Conservation (phyloP, 2,329 filamentous ascomycete species). For the Fusarium setosum region DNA sequence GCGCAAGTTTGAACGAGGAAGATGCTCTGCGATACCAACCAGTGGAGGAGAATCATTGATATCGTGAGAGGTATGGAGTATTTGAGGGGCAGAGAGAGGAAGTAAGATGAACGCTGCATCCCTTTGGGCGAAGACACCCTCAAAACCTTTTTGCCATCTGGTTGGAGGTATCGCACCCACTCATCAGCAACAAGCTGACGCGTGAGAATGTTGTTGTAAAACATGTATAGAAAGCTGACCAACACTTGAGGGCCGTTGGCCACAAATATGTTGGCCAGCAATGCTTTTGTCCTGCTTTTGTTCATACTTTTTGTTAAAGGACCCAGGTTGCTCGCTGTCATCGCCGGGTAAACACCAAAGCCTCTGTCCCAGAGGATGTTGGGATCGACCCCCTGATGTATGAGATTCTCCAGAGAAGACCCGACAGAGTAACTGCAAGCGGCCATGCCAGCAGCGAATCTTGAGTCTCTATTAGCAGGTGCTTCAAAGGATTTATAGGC, state of each 20-base stretch:
- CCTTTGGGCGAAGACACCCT: not conserved
- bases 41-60: not conserved
- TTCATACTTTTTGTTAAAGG: too few relatives aligned
- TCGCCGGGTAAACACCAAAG: too few relatives aligned
- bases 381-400: too few relatives aligned
- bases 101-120: not conserved
- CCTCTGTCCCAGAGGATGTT: too few relatives aligned
- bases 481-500: too few relatives aligned
- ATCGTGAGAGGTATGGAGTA: not conserved
- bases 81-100: constrained; percentile 2
- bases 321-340: too few relatives aligned
- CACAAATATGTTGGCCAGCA: not conserved
- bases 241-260: not conserved
- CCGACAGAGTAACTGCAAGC: too few relatives aligned
- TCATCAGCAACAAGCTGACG: not conserved
- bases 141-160: not conserved
- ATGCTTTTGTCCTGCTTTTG: too few relatives aligned
- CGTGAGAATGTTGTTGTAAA: constrained; percentile 1
- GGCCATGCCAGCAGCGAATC: too few relatives aligned
- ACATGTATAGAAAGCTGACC: not conserved
- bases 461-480: too few relatives aligned
- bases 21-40: constrained; percentile 6
- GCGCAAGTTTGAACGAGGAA: not conserved
- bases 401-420: too few relatives aligned
- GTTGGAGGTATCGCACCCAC: not conserved